A percentile compares a stretch with the other conserved stretches of the same genome.
These are phyloP conservation scores for Craspedostauros australis DNA, from an alignment of 108 stramenopile species.

Conservation along the genomic window DNA sequence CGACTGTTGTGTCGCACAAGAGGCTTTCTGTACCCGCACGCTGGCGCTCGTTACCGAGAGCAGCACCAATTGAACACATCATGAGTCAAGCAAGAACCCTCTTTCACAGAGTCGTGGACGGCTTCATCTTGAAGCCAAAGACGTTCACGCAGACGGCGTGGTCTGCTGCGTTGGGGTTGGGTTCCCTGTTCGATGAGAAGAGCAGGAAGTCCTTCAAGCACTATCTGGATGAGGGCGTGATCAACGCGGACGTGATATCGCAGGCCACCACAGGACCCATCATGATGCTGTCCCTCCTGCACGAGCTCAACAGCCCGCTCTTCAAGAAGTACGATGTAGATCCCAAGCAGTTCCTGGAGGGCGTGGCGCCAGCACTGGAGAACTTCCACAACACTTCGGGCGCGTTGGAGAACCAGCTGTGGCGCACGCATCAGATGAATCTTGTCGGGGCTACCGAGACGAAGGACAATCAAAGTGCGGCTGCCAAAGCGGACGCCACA, in stretches of 20 bases:
- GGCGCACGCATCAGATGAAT: conserved; percentile 1
- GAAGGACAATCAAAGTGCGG: not conserved
- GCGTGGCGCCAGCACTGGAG: conserved; percentile 63
- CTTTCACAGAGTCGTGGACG: conserved; percentile 10
- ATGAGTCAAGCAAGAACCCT: no score
- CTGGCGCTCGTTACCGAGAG: no score
- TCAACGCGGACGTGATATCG: conserved; percentile 50
- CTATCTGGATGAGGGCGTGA: conserved; percentile 35
- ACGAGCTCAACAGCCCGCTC: conserved; percentile 60
- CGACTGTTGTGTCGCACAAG: no score
- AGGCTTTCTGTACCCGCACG: no score
- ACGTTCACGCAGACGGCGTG: conserved; percentile 19
- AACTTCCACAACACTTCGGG: conserved; percentile 49
- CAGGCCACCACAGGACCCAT: conserved; percentile 55
- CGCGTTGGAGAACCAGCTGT: conserved; percentile 21
- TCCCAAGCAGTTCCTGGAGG: conserved; percentile 50
- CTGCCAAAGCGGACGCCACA: not conserved
- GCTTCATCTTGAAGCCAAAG: conserved; percentile 27
- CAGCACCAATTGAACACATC: no score
- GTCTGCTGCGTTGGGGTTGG: conserved; percentile 19
- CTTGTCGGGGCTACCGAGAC: no score
- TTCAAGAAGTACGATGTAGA: conserved; percentile 50
- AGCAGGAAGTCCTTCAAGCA: conserved; percentile 18
- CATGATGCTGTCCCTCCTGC: conserved; percentile 50
- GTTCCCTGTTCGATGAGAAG: conserved; percentile 14